These are phyloP conservation scores for Acaromyces ingoldii DNA, from an alignment of 1,284 basidiomycete genomes.

Conservation along the genomic window DNA sequence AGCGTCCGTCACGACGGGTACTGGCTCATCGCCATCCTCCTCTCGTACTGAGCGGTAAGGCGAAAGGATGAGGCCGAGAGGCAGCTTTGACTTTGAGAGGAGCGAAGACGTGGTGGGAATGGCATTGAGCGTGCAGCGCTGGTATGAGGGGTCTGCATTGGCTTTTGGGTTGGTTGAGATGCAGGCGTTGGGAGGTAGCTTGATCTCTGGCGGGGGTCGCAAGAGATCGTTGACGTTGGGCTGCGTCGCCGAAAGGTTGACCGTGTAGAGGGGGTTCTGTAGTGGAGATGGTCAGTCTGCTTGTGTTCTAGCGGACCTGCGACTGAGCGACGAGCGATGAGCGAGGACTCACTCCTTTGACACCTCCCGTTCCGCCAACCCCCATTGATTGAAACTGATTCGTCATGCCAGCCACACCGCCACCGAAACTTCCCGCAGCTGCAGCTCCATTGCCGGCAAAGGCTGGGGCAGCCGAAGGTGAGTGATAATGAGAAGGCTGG, in stretches of 20 bases:
- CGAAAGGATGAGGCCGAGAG: constrained; percentile 81
- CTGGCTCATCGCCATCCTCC: constrained; percentile 61
- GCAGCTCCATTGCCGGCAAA: background rate
- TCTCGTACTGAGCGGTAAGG: constrained; percentile 76
- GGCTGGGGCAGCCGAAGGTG: constrained; percentile 11
- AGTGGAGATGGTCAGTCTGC: too few relatives aligned
- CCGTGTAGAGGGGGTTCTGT: constrained; percentile 31
- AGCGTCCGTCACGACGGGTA: constrained; percentile 84
- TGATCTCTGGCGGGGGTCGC: constrained; percentile 77
- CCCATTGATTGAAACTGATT: constrained; percentile 86
- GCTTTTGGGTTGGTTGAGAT: constrained; percentile 74
- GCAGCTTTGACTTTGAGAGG: constrained; percentile 86
- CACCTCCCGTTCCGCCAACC: constrained; percentile 56
- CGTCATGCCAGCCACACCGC: constrained; percentile 62
- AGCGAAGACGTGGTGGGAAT: constrained; percentile 89
- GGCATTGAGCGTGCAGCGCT: constrained; percentile 84
- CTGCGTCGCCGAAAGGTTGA: constrained; percentile 29
- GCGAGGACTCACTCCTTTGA: constrained; percentile 19
- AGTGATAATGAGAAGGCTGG: constrained; percentile 15
- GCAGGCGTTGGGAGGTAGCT: constrained; percentile 74
- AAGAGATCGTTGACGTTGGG: constrained; percentile 78
- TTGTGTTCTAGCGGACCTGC: too few relatives aligned
- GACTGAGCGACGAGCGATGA: background rate
- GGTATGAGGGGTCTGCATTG: constrained; percentile 85
- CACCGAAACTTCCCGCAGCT: background rate